Conservation (phyloP, 495 filamentous ascomycete species). For the Talaromyces stipitatus region DNA sequence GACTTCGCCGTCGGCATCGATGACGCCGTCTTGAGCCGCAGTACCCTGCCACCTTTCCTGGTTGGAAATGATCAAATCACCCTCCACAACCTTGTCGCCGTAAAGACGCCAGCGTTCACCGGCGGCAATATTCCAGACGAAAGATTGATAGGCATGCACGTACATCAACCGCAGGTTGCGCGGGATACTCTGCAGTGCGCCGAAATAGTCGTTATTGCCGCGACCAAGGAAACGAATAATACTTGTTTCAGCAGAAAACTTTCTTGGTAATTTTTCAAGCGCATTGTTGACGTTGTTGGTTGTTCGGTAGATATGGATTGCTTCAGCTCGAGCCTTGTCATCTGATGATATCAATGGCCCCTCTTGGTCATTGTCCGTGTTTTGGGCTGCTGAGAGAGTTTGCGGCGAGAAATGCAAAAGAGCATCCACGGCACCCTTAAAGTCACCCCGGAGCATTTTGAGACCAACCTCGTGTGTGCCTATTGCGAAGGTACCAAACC, state of each 20-base stretch:
- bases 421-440: conserved; percentile 64
- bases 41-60: conserved; percentile 21
- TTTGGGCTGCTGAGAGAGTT: conserved; percentile 30
- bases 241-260: conserved; percentile 68
- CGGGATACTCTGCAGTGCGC: conserved; percentile 68
- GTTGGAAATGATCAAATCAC: conserved; percentile 73
- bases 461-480: conserved; percentile 77
- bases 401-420: conserved; percentile 59
- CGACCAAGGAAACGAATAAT: conserved; percentile 67
- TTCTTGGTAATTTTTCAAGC: conserved; percentile 61
- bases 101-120: conserved; percentile 69
- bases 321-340: conserved; percentile 67
- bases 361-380: conserved; percentile 5
- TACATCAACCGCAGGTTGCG: conserved; percentile 86
- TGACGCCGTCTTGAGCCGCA: conserved; percentile 27
- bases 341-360: conserved; percentile 50
- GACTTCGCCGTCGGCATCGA: conserved; percentile 65
- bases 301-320: conserved; percentile 61
- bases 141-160: conserved; percentile 88
- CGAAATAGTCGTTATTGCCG: conserved; percentile 57
- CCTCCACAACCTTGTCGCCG: conserved; percentile 65
- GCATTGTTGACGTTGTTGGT: conserved; percentile 48
- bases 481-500: conserved; percentile 78
- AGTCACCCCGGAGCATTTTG: conserved; percentile 74
- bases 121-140: conserved; percentile 84